phyloP scores from a whole-genome alignment of 352 stramenopile species.

The Phytopythium oedochilum region DNA sequence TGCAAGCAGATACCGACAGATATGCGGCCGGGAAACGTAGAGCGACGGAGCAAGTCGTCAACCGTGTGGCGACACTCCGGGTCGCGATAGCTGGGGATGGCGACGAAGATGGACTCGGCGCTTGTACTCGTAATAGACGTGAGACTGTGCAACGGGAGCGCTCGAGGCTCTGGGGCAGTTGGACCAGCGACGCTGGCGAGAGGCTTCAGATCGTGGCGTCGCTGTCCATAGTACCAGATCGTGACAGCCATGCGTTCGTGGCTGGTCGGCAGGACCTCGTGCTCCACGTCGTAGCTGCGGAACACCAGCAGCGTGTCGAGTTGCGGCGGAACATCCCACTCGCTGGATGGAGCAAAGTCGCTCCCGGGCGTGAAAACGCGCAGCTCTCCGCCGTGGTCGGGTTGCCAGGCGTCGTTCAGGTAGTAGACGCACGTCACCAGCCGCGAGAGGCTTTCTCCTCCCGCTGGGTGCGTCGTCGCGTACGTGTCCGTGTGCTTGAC shows the following conservation, averaged over 20 bases:
- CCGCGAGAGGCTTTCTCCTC: constrained; percentile 25
- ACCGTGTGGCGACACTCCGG: constrained; percentile 87
- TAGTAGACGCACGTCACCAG: constrained; percentile 87
- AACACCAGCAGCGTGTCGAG: constrained; percentile 91
- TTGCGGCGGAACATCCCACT: constrained; percentile 76
- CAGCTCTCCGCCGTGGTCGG: constrained; percentile 53
- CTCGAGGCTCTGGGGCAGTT: constrained; percentile 1
- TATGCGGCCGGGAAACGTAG: constrained; percentile 62
- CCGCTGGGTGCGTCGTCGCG: constrained; percentile 23
- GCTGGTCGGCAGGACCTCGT: constrained; percentile 85
- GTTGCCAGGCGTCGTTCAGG: constrained; percentile 69
- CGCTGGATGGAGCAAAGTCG: constrained; percentile 6
- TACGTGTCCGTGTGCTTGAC: constrained; percentile 71
- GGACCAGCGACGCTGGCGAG: too few relatives aligned
- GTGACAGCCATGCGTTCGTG: constrained; percentile 89
- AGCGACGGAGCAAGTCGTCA: constrained; percentile 53
- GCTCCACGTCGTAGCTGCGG: constrained; percentile 86
- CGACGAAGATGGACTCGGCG: constrained; percentile 86
- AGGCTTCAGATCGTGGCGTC: too few relatives aligned
- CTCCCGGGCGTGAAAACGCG: constrained; percentile 48
- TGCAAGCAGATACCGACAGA: constrained; percentile 89
- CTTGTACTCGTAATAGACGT: neutral
- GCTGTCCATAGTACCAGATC: constrained; percentile 91
- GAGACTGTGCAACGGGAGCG: neutral
- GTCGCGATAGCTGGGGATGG: constrained; percentile 92